These are phyloP conservation scores for Solanum corneliomulleri DNA, from an alignment of 257 asterid genomes.

Conservation along the genomic window DNA sequence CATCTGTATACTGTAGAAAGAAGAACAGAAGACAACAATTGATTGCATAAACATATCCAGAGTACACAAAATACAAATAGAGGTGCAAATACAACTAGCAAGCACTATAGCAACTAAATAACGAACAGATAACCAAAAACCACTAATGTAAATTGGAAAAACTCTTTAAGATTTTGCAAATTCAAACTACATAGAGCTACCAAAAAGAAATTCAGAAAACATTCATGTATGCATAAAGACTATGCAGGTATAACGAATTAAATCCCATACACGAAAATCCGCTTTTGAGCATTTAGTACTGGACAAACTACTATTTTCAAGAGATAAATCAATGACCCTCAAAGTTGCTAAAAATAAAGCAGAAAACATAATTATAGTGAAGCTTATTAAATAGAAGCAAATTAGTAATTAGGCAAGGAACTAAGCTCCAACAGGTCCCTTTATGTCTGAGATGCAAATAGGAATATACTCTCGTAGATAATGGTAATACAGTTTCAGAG, in stretches of 20 bases:
- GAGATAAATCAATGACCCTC: neutral
- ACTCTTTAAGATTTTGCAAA: neutral
- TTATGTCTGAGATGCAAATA: neutral
- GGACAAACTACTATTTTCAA: neutral
- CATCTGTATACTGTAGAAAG: conserved; percentile 69
- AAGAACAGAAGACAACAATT: conserved; percentile 18
- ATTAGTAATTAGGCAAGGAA: neutral
- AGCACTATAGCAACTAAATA: neutral
- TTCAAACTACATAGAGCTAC: neutral
- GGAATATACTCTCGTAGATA: neutral
- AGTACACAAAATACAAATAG: neutral
- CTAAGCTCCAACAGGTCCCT: neutral
- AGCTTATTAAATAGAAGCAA: neutral
- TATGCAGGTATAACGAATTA: neutral
- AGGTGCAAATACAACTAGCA: neutral
- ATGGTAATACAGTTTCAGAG: neutral
- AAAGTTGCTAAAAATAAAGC: neutral
- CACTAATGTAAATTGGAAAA: neutral
- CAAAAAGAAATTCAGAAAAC: neutral
- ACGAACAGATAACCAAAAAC: neutral
- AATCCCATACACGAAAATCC: neutral
- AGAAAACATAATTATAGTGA: neutral
- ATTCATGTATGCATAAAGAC: neutral
- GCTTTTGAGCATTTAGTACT: neutral
- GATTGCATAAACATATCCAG: conserved; percentile 18